Evolutionary conservation across 1,284 basidiomycete genomes (phyloP), one percentile per base, ranked within the genome.

Genomic region (Meira nashicola): DNA sequence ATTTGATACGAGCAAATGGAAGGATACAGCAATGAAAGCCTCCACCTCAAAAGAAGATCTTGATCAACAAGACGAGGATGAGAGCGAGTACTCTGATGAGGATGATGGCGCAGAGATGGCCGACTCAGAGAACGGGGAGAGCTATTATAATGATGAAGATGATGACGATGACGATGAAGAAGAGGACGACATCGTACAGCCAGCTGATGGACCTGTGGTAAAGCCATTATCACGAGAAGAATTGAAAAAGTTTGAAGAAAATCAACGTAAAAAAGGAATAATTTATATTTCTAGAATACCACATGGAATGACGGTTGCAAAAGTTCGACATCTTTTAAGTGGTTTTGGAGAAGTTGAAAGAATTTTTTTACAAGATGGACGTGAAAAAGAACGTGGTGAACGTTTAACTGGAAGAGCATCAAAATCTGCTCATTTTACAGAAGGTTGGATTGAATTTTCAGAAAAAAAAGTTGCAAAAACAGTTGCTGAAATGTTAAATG

Each of bases 371-470:
- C 73, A 78, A 41, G 73, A 75, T 43, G 67, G 68, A 38, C 59
- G 15, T 43, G 44, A 46, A 33, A 66, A 64, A 28, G 15, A 55
- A 1, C 58, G 65, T 2, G 50, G 50, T 21, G n/a, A 48, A 25
- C 17, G 25, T 5, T 12, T 14, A 6, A 48, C 46, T 2, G 46
- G 46, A 25, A 48, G 7, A 54, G 89, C 89, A 78, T 86, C 89
- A 75, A 88, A 86, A 5, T 82, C 87, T 8, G 90, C 90, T 6
- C 74, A 92, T 74, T 98, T 88, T 76, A 89, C 87, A 0, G 95
- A 99, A 79, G 95, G 95, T 37, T 99, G 95, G 95, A 88, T 98
- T 48, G 95, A 99, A 80, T 98, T 97, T 80, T 85, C 87, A 66
- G 89, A 94, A 79, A 98, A 98, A 79, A 86, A 85, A 55, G 83